These are phyloP conservation scores for Phytophthora hibernalis DNA, from an alignment of 352 stramenopile genomes.

Conservation along the genomic window DNA sequence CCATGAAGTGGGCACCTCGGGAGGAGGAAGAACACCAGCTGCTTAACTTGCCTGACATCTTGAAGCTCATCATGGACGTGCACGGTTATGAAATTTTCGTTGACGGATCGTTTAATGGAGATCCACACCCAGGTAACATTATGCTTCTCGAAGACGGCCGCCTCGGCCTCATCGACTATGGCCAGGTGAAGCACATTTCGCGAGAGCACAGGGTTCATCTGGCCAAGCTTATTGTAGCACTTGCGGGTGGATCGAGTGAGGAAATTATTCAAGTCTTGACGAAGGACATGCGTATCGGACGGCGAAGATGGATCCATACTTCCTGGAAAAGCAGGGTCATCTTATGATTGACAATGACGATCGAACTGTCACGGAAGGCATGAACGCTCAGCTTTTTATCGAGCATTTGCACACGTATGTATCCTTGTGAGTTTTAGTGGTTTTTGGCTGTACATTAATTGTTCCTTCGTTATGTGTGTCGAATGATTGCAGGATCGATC, in stretches of 20 bases:
- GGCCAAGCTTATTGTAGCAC: slow-evolving; percentile 85
- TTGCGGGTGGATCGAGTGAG: slow-evolving; percentile 73
- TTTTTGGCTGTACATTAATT: background rate
- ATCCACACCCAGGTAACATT: slow-evolving; percentile 93
- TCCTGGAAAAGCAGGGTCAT: slow-evolving; percentile 82
- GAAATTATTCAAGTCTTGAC: slow-evolving; percentile 83
- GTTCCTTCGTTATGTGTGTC: slow-evolving; percentile 3
- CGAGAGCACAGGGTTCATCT: slow-evolving; percentile 71
- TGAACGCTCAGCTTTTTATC: slow-evolving; percentile 88
- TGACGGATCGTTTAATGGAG: slow-evolving; percentile 92
- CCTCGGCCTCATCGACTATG: slow-evolving; percentile 93
- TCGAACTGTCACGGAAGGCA: slow-evolving; percentile 76
- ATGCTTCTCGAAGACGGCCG: slow-evolving; percentile 90
- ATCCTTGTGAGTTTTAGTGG: background rate
- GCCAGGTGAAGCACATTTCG: slow-evolving; percentile 90
- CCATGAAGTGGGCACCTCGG: slow-evolving; percentile 44
- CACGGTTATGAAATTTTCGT: slow-evolving; percentile 94
- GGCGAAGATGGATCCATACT: slow-evolving; percentile 82
- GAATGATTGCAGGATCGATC: slow-evolving; percentile 62
- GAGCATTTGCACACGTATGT: slow-evolving; percentile 85
- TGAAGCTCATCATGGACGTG: slow-evolving; percentile 90
- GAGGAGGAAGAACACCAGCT: slow-evolving; percentile 59
- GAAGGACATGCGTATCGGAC: slow-evolving; percentile 82
- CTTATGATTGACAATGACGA: slow-evolving; percentile 92
- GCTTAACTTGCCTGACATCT: slow-evolving; percentile 83